Percentiles rank a stretch among this genome's conserved stretches.
phyloP scores from a whole-genome alignment of 108 stramenopile genomes.

The Aurantiochytrium sp. region DNA sequence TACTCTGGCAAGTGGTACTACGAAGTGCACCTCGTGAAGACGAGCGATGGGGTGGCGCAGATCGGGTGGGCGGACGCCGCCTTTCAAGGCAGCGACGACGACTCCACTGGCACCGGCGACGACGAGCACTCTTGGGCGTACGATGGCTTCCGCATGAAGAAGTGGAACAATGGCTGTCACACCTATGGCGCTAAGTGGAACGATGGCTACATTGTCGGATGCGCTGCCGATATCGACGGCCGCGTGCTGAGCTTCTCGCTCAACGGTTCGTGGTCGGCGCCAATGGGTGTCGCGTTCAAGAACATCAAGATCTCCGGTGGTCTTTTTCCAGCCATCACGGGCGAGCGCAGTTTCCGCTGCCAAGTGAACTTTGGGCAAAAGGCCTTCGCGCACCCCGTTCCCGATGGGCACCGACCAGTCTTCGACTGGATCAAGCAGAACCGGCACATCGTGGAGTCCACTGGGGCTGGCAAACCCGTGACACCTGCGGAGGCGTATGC shows the following conservation, averaged over 20 bases:
- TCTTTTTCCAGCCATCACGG: slow-evolving; percentile 16
- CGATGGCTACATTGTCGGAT: slow-evolving; percentile 9
- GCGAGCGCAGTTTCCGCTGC: neutral
- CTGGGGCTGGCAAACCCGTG: neutral
- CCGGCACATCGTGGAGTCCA: neutral
- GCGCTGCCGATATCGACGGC: slow-evolving; percentile 3
- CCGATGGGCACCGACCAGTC: neutral
- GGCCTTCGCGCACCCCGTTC: neutral
- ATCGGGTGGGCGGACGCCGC: slow-evolving; percentile 10
- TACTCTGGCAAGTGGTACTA: slow-evolving; percentile 19
- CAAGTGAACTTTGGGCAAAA: neutral
- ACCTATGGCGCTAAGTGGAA: neutral
- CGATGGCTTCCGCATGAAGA: neutral
- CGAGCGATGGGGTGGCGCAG: slow-evolving; percentile 4
- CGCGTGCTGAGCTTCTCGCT: slow-evolving; percentile 1
- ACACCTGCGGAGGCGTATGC: neutral
- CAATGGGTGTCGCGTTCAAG: neutral
- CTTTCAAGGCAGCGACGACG: neutral
- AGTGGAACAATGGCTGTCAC: neutral
- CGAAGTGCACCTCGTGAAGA: neutral
- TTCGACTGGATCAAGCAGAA: neutral
- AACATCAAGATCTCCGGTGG: neutral
- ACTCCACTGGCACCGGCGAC: neutral
- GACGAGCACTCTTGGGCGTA: slow-evolving; percentile 5
- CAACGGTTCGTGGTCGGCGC: neutral